A percentile compares a stretch with the other conserved stretches of the same genome.
Conservation (phyloP, 2,329 filamentous ascomycete species). For the Aspergillus intermedius region DNA sequence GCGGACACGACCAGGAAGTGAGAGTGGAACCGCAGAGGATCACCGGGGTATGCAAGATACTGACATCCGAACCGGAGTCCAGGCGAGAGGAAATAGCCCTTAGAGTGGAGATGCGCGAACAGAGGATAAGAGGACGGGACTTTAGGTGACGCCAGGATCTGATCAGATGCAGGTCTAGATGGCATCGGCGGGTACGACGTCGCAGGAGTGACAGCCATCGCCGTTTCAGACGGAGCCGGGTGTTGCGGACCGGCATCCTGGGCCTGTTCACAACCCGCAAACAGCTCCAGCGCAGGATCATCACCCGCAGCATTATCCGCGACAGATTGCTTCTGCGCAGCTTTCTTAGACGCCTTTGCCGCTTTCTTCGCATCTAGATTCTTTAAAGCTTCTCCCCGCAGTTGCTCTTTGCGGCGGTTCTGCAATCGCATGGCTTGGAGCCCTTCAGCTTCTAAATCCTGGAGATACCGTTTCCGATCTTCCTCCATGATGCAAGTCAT, state of each 20-base stretch:
- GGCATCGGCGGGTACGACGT: constrained; percentile 44
- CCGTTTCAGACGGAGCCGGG: constrained; percentile 10
- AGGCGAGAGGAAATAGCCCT: constrained; percentile 81
- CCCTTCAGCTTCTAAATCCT: constrained; percentile 50
- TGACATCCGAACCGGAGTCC: constrained; percentile 91
- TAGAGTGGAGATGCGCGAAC: constrained; percentile 70
- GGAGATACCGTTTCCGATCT: constrained; percentile 57
- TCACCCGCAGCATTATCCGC: constrained; percentile 7
- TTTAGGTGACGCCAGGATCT: constrained; percentile 24
- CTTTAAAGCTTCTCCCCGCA: constrained; percentile 45
- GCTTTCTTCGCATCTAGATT: constrained; percentile 39
- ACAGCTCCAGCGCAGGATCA: constrained; percentile 19
- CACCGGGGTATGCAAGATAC: constrained; percentile 91
- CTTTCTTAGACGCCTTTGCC: constrained; percentile 18
- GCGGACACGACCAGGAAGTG: constrained; percentile 84
- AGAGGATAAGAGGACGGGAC: constrained; percentile 59
- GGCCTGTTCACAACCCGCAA: constrained; percentile 11
- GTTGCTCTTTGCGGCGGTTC: constrained; percentile 43
- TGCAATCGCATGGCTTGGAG: constrained; percentile 43
- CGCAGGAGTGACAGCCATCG: constrained; percentile 43
- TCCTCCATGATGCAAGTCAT: constrained; percentile 54
- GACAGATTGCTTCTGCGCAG: constrained; percentile 10
- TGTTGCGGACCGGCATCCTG: constrained; percentile 8
- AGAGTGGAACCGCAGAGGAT: constrained; percentile 89
- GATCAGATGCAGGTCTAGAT: constrained; percentile 19